Evolutionary conservation across 139 green algal genomes (phyloP).

Genomic region (Picocystis salinarum): DNA sequence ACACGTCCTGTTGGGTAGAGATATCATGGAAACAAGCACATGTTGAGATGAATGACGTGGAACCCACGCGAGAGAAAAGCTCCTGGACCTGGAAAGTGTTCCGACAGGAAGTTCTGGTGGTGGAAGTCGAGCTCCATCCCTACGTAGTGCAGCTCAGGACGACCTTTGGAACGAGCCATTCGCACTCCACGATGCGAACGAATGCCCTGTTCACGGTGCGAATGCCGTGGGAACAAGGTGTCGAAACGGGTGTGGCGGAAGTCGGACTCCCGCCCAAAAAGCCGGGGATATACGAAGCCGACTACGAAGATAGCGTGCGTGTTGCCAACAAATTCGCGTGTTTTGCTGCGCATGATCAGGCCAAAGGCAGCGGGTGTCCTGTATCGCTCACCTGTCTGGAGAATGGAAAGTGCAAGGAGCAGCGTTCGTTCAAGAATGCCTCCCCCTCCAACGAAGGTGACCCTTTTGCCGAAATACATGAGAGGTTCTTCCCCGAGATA

Average conservation of each 20-base stretch:
- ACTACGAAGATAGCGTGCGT: background rate
- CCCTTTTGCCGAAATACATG: too few species aligned
- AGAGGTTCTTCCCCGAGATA: background rate
- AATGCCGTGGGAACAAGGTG: background rate
- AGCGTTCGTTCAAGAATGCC: background rate
- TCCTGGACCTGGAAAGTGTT: too few species aligned
- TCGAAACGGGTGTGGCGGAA: background rate
- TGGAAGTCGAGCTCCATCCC: background rate
- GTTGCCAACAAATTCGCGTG: background rate
- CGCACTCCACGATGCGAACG: background rate
- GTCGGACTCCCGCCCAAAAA: background rate
- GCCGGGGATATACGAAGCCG: too few species aligned
- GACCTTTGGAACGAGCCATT: background rate
- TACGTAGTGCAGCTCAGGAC: background rate
- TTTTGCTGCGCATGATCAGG: background rate
- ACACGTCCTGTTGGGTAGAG: too few species aligned
- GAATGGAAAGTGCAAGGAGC: background rate
- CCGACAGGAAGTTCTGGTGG: too few species aligned
- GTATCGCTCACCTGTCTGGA: background rate
- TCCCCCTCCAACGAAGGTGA: too few species aligned
- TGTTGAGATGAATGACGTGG: too few species aligned
- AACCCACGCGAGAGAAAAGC: too few species aligned
- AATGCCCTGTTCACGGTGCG: constrained; percentile 1
- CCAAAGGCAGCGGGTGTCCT: background rate
- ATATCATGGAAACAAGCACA: too few species aligned